Evolutionary conservation across 2,329 filamentous ascomycete species (phyloP).

Genomic region (Aspergillus glaucus): DNA sequence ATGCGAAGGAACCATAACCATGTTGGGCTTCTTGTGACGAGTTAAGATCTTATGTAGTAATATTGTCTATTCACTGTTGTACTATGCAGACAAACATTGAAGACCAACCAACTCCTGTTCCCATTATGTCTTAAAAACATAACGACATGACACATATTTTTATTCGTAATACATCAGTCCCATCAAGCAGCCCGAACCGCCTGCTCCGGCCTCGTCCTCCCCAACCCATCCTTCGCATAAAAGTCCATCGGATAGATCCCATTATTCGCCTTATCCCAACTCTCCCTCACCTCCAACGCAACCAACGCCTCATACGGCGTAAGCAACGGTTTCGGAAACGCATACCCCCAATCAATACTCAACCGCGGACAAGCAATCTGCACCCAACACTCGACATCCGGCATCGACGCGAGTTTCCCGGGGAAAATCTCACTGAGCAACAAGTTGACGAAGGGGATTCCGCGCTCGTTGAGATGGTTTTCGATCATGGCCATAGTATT

Average conservation of each 20-base stretch:
- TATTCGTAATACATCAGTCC: neutral
- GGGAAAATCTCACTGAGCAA: constrained; percentile 94
- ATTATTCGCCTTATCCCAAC: constrained; percentile 57
- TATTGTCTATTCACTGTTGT: constrained; percentile 2
- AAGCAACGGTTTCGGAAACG: constrained; percentile 78
- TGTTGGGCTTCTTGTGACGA: constrained; percentile 15
- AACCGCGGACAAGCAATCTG: constrained; percentile 94
- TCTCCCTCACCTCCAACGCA: constrained; percentile 70
- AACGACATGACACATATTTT: neutral
- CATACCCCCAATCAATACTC: constrained; percentile 99
- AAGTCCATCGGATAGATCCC: constrained; percentile 96
- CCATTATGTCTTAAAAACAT: neutral
- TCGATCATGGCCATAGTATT: constrained; percentile 87
- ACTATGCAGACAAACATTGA: neutral
- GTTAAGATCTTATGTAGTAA: constrained; percentile 14
- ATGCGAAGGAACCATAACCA: constrained; percentile 24
- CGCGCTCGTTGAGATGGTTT: constrained; percentile 61
- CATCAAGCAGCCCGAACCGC: constrained; percentile 12
- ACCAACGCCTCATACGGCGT: constrained; percentile 95
- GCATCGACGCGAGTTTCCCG: constrained; percentile 87
- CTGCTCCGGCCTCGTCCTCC: constrained; percentile 58
- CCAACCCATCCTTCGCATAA: constrained; percentile 85
- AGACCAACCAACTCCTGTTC: neutral
- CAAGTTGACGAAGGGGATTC: constrained; percentile 76
- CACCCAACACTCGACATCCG: constrained; percentile 94